Conservation (phyloP, 257 asterid species). For the Craterostigma plantagineum region DNA sequence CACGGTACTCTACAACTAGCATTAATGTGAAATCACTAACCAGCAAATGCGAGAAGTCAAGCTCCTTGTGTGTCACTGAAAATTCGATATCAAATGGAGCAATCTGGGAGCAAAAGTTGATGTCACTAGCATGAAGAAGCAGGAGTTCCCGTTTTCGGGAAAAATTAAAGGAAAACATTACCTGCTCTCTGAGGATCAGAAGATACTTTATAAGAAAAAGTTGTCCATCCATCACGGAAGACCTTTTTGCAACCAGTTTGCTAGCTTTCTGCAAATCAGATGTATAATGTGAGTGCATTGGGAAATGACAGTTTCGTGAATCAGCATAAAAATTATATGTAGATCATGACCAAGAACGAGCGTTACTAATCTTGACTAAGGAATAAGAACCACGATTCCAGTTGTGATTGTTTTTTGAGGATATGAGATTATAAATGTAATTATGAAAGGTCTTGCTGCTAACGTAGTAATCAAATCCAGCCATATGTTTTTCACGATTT, state of each 20-base stretch:
- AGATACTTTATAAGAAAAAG: conserved; percentile 86
- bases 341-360: too few relatives aligned
- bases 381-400: conserved; percentile 4
- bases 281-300: conserved; percentile 11
- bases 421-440: too few relatives aligned
- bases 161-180: conserved; percentile 15
- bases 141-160: conserved; percentile 3
- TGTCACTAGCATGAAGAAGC: conserved; percentile 14
- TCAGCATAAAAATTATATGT: too few relatives aligned
- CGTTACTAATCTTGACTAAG: too few relatives aligned
- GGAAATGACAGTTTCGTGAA: neutral
- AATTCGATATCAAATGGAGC: conserved; percentile 97
- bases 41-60: conserved; percentile 97
- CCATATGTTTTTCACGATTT: too few relatives aligned
- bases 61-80: conserved; percentile 96
- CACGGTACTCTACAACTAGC: too few relatives aligned
- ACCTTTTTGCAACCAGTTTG: conserved; percentile 51
- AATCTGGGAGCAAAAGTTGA: conserved; percentile 41
- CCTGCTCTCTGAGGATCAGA: conserved; percentile 96
- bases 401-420: conserved; percentile 1
- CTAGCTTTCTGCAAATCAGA: conserved; percentile 72
- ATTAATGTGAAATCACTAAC: conserved; percentile 21
- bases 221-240: conserved; percentile 84
- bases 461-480: too few relatives aligned
- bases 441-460: too few relatives aligned